These are phyloP conservation scores for Bisporella sp. DNA, from an alignment of 2,329 filamentous ascomycete genomes.

Conservation along the genomic window DNA sequence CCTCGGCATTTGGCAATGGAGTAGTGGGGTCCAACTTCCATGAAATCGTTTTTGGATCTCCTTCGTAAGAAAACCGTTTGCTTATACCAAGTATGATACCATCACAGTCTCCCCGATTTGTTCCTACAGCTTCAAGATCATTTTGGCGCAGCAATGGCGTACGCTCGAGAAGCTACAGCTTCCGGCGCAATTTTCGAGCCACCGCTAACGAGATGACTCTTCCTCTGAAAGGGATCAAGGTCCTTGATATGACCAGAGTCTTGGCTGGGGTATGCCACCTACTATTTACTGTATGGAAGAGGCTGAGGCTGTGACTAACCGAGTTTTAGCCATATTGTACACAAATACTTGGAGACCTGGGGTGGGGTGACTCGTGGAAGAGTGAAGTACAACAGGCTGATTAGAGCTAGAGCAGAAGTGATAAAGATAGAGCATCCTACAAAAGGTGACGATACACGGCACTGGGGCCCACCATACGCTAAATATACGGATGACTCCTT, in stretches of 20 bases:
- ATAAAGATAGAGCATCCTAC: conserved; percentile 96
- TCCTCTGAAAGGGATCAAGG: conserved; percentile 78
- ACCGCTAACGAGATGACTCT: conserved; percentile 36
- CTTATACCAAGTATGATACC: conserved; percentile 9
- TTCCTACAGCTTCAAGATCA: conserved; percentile 15
- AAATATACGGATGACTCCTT: conserved; percentile 57
- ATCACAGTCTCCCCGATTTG: conserved; percentile 4
- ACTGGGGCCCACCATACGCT: conserved; percentile 95
- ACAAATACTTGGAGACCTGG: conserved; percentile 91
- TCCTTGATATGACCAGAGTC: conserved; percentile 95
- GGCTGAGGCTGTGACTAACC: neutral
- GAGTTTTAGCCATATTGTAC: conserved; percentile 80
- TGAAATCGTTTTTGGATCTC: too few relatives aligned
- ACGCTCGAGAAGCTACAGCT: conserved; percentile 1
- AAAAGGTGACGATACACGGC: conserved; percentile 86
- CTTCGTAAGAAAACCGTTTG: neutral
- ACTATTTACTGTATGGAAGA: neutral
- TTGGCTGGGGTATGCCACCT: conserved; percentile 73
- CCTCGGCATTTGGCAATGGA: too few relatives aligned
- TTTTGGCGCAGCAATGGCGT: conserved; percentile 13
- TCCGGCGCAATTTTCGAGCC: conserved; percentile 16
- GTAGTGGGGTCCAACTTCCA: too few relatives aligned
- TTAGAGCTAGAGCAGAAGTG: conserved; percentile 67
- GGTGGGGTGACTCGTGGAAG: conserved; percentile 43
- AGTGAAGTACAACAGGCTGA: conserved; percentile 1